Percentiles rank a stretch among this genome's conserved stretches.
Evolutionary conservation across 441 rosid species (phyloP).

Genomic region (Dalechampia spathulata): DNA sequence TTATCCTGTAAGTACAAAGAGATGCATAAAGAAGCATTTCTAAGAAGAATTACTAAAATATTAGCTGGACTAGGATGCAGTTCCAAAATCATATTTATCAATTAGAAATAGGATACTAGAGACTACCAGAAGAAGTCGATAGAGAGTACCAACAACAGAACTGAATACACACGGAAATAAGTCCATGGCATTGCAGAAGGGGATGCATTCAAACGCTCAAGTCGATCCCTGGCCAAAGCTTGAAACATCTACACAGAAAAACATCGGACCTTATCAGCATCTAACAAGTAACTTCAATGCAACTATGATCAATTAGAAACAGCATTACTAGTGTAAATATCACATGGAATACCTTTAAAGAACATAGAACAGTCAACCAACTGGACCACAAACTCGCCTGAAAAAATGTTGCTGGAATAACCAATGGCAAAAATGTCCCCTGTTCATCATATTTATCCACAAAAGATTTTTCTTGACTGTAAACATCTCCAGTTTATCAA

Average conservation of each 20-base stretch:
- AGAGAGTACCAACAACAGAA: constrained; percentile 62
- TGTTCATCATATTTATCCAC: constrained; percentile 30
- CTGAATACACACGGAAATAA: constrained; percentile 86
- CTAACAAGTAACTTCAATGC: constrained; percentile 1
- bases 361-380: constrained; percentile 83
- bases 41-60: constrained; percentile 2
- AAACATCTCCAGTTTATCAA: constrained; percentile 2
- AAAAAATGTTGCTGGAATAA: constrained; percentile 76
- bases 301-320: constrained; percentile 9
- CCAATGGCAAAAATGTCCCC: constrained; percentile 91
- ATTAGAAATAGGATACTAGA: constrained; percentile 16
- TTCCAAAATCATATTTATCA: constrained; percentile 4
- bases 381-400: constrained; percentile 84
- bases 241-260: constrained; percentile 75
- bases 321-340: constrained; percentile 9
- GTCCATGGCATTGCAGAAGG: constrained; percentile 88
- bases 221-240: constrained; percentile 97
- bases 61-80: not conserved
- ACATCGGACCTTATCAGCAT: not conserved
- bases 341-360: constrained; percentile 69
- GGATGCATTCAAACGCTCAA: constrained; percentile 93
- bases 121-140: constrained; percentile 76
- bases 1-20: constrained; percentile 61
- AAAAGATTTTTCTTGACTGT: constrained; percentile 1
- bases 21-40: constrained; percentile 4